phyloP scores from a whole-genome alignment of 352 stramenopile genomes.

The Pythium brachiatum region DNA sequence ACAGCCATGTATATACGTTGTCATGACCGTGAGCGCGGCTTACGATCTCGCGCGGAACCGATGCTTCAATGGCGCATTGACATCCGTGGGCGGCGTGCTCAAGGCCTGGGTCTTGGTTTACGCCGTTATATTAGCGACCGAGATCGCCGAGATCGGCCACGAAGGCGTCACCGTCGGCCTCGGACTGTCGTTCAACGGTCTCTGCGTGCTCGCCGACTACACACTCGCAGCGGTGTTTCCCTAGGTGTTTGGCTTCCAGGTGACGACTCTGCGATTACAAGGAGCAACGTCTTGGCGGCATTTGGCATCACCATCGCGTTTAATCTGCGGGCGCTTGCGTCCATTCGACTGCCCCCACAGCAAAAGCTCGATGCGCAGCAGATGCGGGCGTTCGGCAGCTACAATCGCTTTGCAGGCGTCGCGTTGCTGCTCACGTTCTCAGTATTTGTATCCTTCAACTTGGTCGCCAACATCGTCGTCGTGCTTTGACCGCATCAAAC shows the following conservation, averaged over 20 bases:
- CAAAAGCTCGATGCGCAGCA: conserved; percentile 33
- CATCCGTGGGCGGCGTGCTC: not conserved
- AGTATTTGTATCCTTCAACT: not conserved
- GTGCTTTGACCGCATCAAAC: not conserved
- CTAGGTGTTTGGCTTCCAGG: not conserved
- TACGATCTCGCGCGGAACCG: not conserved
- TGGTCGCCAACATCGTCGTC: not conserved
- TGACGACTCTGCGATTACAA: not conserved
- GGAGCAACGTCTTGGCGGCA: not conserved
- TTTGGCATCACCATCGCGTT: not conserved
- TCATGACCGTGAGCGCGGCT: not conserved
- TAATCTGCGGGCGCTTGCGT: not conserved
- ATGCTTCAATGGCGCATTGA: not conserved
- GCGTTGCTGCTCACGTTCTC: not conserved
- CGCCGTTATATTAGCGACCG: not conserved
- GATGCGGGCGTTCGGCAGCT: conserved; percentile 29
- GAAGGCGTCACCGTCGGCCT: conserved; percentile 5
- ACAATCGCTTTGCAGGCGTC: conserved; percentile 11
- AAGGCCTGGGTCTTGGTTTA: not conserved
- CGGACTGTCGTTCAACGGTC: not conserved
- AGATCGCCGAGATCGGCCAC: conserved; percentile 1
- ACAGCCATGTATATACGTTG: not conserved
- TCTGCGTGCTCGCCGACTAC: not conserved
- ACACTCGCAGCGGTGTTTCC: not conserved
- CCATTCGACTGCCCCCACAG: not conserved